Evolutionary conservation across 202 grass and related monocot genomes (phyloP).

Genomic region (Schoenoplectus triqueter): DNA sequence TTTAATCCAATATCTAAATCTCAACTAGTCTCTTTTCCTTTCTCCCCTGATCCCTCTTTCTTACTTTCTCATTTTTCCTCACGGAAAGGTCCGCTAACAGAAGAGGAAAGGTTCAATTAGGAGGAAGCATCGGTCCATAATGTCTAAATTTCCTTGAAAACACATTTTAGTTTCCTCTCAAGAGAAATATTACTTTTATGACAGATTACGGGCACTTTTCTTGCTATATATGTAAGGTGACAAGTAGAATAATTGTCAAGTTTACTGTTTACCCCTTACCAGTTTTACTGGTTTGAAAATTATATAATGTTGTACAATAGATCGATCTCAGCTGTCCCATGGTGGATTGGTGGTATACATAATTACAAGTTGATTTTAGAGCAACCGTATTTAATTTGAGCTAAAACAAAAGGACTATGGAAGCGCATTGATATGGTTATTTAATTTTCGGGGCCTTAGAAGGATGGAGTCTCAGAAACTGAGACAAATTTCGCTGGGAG

Average conservation of each 20-base stretch:
- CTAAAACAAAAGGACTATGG: constrained; percentile 7
- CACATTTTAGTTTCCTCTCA: background rate
- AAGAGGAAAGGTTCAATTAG: too few relatives aligned
- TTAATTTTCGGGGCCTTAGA: background rate
- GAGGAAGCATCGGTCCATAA: too few relatives aligned
- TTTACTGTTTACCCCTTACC: background rate
- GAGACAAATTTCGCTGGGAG: constrained; percentile 32
- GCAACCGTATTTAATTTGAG: constrained; percentile 8
- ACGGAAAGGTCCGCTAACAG: too few relatives aligned
- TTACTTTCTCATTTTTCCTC: too few relatives aligned
- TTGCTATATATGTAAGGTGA: background rate
- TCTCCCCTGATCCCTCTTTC: too few relatives aligned
- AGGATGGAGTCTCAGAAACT: background rate
- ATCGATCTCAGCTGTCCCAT: background rate
- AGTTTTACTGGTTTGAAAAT: background rate
- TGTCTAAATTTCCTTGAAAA: too few relatives aligned
- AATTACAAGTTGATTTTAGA: background rate
- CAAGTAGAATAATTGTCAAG: background rate
- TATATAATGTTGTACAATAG: background rate
- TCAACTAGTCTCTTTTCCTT: too few relatives aligned
- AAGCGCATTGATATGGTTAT: background rate
- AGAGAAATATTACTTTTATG: background rate
- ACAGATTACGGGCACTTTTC: background rate
- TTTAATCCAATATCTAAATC: too few relatives aligned
- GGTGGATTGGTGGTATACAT: background rate